Conservation (phyloP, 306 rosid species). For the Glycine tomentella region DNA sequence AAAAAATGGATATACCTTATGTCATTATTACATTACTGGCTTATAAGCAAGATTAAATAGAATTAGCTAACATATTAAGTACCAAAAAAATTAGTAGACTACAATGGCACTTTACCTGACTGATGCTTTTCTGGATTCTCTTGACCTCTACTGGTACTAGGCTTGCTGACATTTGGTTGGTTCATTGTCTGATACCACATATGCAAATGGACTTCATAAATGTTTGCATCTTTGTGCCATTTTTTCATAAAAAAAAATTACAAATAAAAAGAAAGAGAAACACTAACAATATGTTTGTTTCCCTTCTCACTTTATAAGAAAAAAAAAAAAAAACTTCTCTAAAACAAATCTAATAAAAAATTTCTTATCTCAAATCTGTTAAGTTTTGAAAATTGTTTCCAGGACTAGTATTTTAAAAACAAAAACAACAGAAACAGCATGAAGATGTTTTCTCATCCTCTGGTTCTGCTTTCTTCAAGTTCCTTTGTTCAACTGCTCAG, state of each 20-base stretch:
- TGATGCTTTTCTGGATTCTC: conserved; percentile 58
- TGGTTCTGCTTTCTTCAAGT: too few species aligned
- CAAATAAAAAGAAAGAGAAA: background rate
- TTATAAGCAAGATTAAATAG: background rate
- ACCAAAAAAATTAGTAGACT: background rate
- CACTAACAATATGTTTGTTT: background rate
- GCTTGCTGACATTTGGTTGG: conserved; percentile 58
- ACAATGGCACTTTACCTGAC: conserved; percentile 53
- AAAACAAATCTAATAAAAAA: background rate
- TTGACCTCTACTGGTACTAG: conserved; percentile 55
- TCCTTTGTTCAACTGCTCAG: too few species aligned
- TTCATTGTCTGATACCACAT: conserved; percentile 62
- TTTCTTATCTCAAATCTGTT: too few species aligned
- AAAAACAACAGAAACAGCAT: too few species aligned
- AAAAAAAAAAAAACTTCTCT: too few species aligned
- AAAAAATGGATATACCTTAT: background rate
- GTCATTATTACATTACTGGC: conserved; percentile 1
- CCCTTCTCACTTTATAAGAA: too few species aligned
- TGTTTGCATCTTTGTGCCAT: background rate
- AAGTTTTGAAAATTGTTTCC: too few species aligned
- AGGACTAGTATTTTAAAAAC: too few species aligned
- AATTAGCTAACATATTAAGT: too few species aligned
- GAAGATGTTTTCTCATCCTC: too few species aligned
- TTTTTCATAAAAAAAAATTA: too few species aligned
- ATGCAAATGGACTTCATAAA: conserved; percentile 35